These are phyloP conservation scores for Hygrophorus russula DNA, from an alignment of 768 basidiomycete genomes.

Conservation along the genomic window DNA sequence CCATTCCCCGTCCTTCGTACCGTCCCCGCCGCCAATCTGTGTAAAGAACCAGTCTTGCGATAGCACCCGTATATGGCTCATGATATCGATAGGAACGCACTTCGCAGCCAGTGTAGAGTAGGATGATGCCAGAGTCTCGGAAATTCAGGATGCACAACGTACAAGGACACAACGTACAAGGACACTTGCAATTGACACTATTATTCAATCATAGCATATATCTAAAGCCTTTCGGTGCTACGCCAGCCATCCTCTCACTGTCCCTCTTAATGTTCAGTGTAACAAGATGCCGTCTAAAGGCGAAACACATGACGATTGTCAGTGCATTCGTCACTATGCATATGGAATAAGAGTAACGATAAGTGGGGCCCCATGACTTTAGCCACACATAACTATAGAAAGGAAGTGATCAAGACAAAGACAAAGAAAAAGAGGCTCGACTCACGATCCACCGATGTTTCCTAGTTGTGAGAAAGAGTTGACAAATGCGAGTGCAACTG, in stretches of 20 bases:
- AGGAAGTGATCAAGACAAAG: not conserved
- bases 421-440: slow-evolving; percentile 9
- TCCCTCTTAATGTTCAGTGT: too few species aligned
- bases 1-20: slow-evolving; percentile 59
- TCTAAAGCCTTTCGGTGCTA: not conserved
- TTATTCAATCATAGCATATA: not conserved
- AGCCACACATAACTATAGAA: slow-evolving; percentile 8
- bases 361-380: slow-evolving; percentile 5
- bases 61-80: not conserved
- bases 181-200: too few species aligned
- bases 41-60: slow-evolving; percentile 54
- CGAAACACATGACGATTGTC: not conserved
- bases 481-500: slow-evolving; percentile 75
- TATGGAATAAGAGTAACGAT: slow-evolving; percentile 1
- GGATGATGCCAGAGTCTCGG: too few species aligned
- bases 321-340: not conserved
- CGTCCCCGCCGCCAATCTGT: slow-evolving; percentile 50
- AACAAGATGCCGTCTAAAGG: not conserved
- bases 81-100: too few species aligned
- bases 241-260: not conserved
- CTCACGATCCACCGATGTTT: slow-evolving; percentile 75
- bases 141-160: too few species aligned
- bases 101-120: too few species aligned
- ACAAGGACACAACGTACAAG: too few species aligned
- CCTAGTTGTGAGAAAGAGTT: slow-evolving; percentile 78